These are phyloP conservation scores for Alternaria brassicicola DNA, from an alignment of 2,329 filamentous ascomycete genomes.

Conservation along the genomic window DNA sequence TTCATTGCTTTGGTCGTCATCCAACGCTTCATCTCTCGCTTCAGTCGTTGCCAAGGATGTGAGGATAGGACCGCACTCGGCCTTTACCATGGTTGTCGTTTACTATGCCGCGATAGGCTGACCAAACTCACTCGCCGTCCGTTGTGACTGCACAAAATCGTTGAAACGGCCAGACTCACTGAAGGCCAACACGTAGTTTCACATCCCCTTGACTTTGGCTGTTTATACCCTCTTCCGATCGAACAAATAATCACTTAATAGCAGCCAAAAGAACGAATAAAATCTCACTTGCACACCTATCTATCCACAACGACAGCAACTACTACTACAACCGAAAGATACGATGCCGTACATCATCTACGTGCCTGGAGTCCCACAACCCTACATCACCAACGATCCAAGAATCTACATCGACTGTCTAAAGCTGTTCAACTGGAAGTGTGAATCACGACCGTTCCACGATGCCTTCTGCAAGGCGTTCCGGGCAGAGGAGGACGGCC, in stretches of 20 bases:
- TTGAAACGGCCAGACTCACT: not conserved
- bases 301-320: not conserved
- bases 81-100: not conserved
- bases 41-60: not conserved
- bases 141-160: not conserved
- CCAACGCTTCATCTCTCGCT: not conserved
- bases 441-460: slow-evolving; percentile 25
- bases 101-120: not conserved
- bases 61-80: not conserved
- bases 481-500: slow-evolving; percentile 19
- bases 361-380: slow-evolving; percentile 17
- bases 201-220: not conserved
- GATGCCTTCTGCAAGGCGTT: slow-evolving; percentile 22
- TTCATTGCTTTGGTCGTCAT: not conserved
- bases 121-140: not conserved
- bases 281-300: not conserved
- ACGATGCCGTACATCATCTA: slow-evolving; percentile 33
- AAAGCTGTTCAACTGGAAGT: slow-evolving; percentile 20
- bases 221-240: not conserved
- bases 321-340: not conserved
- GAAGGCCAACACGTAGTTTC: not conserved
- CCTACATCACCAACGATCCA: slow-evolving; percentile 29
- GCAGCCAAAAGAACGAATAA: not conserved
- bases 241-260: not conserved
- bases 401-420: slow-evolving; percentile 28